These are phyloP conservation scores for Penicillium angulare DNA, from an alignment of 495 filamentous ascomycete genomes.

Conservation along the genomic window DNA sequence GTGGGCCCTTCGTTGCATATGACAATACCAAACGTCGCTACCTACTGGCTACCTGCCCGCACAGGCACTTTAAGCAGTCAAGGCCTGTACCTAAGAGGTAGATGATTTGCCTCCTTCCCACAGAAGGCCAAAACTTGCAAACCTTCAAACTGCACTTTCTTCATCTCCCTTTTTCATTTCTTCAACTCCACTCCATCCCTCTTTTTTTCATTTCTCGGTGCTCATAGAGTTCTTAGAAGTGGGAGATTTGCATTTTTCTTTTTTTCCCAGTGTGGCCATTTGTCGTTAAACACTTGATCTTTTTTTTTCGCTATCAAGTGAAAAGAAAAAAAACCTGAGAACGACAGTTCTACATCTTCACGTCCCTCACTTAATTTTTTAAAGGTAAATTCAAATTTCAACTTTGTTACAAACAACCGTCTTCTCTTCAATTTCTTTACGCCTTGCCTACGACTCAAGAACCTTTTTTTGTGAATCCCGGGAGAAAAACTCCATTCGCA, in stretches of 20 bases:
- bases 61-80: not conserved
- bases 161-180: conserved; percentile 38
- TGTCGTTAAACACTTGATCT: conserved; percentile 20
- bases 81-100: conserved; percentile 3
- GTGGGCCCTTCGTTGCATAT: not conserved
- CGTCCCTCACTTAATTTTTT: conserved; percentile 12
- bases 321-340: conserved; percentile 19
- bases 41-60: not conserved
- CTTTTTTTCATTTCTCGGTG: conserved; percentile 32
- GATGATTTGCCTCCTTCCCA: conserved; percentile 34
- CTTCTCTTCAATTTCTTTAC: conserved; percentile 5
- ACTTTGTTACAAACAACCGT: conserved; percentile 19
- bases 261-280: conserved; percentile 24
- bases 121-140: conserved; percentile 19
- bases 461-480: not conserved
- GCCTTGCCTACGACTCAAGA: conserved; percentile 6
- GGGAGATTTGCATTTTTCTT: conserved; percentile 37
- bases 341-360: conserved; percentile 15
- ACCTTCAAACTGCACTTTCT: conserved; percentile 10
- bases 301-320: conserved; percentile 19
- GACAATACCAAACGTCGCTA: conserved; percentile 1
- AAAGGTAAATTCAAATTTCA: conserved; percentile 21
- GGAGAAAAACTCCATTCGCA: conserved; percentile 16
- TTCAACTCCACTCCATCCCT: conserved; percentile 20
- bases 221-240: conserved; percentile 43